Evolutionary conservation across 2,329 filamentous ascomycete genomes (phyloP).

Genomic region (Fusarium keratoplasticum): DNA sequence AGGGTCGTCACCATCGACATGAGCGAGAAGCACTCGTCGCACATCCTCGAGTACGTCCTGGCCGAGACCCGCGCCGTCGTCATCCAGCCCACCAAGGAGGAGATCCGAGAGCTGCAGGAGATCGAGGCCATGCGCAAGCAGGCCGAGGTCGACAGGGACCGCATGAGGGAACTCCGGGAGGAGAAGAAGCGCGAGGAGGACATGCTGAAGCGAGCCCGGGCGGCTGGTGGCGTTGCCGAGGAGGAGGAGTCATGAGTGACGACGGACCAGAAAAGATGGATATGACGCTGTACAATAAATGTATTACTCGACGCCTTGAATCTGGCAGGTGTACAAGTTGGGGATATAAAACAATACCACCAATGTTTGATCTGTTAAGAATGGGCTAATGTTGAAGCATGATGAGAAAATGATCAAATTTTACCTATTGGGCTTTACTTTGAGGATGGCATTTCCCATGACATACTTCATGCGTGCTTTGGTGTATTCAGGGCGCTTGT

Average conservation of each 20-base stretch:
- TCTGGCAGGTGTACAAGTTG: slow-evolving; percentile 46
- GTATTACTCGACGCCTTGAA: slow-evolving; percentile 42
- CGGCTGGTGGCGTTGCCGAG: slow-evolving; percentile 52
- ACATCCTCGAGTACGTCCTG: slow-evolving; percentile 74
- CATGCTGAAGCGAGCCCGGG: slow-evolving; percentile 56
- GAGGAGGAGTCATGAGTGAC: slow-evolving; percentile 45
- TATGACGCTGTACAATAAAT: slow-evolving; percentile 46
- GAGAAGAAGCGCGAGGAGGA: slow-evolving; percentile 72
- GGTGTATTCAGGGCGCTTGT: neutral
- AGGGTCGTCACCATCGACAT: slow-evolving; percentile 70
- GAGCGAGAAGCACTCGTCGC: slow-evolving; percentile 68
- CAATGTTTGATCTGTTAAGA: slow-evolving; percentile 3
- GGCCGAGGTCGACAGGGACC: slow-evolving; percentile 65
- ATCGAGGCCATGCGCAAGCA: slow-evolving; percentile 65
- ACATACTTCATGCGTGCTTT: neutral
- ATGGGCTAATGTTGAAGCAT: neutral
- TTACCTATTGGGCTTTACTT: neutral
- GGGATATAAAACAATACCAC: slow-evolving; percentile 37
- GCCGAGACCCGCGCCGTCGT: slow-evolving; percentile 69
- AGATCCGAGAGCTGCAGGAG: slow-evolving; percentile 67
- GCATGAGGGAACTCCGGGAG: slow-evolving; percentile 63
- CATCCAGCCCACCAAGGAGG: slow-evolving; percentile 69
- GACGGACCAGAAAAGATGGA: neutral
- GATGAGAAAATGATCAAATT: neutral
- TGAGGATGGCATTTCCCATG: neutral